Base-by-base conservation (phyloP, 169 alveolate genomes). In the Plasmodium knowlesi region DNA sequence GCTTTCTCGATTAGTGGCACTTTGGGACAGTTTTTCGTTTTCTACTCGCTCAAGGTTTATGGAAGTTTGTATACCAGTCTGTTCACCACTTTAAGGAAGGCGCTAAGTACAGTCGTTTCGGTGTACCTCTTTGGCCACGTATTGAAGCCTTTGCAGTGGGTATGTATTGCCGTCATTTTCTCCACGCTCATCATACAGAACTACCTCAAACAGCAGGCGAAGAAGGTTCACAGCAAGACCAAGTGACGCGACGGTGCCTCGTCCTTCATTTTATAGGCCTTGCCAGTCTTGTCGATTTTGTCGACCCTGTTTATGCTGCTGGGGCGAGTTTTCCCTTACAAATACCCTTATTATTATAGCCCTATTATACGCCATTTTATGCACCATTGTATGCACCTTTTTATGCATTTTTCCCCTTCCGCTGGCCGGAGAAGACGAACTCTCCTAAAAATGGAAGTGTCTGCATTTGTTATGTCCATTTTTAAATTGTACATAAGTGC, bases 11-110 rank as follows among this genome's bases (percentile, higher is more conserved):
- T 97, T 43, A 93, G 98, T 54, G 98, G 98, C 30, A 96, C 98
- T 1, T 83, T 98, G 32, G 99, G 99, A 1, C 99, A 98, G 90
- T 84, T 97, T 46, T 98, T 98, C 92, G 97, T 98, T 50, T 97
- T 97, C 39, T 95, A 95, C 72, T 96, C 98, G 39, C 96, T 98
- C 67, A 98, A 92, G 84, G 89, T 94, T 73, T 97, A 96, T 81
- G 99, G 99, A 10, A 96, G 98, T 82, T 96, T 98, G 54, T 97
- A 98, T 88, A 96, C 98, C 78, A 96, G 98, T 41, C 79, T 97
- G 81, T 97, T 98, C 74, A 98, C 99, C 37, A 98, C 99, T 8
- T 86, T 97, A 22, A 88, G 99, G 83, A 98, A 98, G 86, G 97
- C 97, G 22, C 91, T 96, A 39, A 98, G 98, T 90, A 97, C 98